Evolutionary conservation across 495 filamentous ascomycete species (phyloP).

Genomic region (Penicillium goetzii): DNA sequence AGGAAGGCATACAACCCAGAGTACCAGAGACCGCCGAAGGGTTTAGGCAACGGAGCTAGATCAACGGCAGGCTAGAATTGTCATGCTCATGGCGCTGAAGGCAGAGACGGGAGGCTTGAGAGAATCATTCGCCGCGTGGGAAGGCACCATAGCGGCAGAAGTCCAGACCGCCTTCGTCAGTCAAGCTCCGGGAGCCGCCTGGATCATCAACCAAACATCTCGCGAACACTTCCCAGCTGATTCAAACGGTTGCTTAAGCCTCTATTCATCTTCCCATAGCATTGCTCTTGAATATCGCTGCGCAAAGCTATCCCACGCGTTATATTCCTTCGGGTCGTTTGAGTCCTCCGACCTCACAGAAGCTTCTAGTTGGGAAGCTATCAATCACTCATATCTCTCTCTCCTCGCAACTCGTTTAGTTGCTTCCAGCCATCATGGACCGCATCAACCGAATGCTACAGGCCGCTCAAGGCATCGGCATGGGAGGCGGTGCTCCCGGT

Average conservation of each 20-base stretch:
- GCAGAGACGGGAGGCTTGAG: constrained; percentile 24
- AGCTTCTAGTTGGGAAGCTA: constrained; percentile 49
- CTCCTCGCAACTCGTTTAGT: constrained; percentile 26
- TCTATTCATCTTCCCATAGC: not conserved
- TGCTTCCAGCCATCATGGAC: constrained; percentile 64
- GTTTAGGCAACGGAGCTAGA: constrained; percentile 13
- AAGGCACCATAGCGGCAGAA: constrained; percentile 27
- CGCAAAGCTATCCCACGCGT: not conserved
- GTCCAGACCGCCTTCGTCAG: constrained; percentile 38
- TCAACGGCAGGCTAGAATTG: constrained; percentile 16
- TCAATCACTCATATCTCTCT: constrained; percentile 25
- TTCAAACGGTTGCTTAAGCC: not conserved
- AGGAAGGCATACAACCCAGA: constrained; percentile 1
- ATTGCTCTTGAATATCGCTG: constrained; percentile 3
- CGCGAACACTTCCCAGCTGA: constrained; percentile 13
- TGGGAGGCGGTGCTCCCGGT: constrained; percentile 69
- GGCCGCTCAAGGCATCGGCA: constrained; percentile 77
- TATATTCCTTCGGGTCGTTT: not conserved
- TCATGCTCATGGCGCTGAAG: constrained; percentile 27
- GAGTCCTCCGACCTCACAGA: constrained; percentile 20
- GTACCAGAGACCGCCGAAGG: constrained; percentile 17
- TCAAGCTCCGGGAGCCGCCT: constrained; percentile 27
- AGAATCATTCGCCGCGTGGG: constrained; percentile 31
- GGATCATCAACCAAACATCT: constrained; percentile 14
- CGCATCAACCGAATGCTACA: constrained; percentile 83